Base-by-base conservation (phyloP, 2,329 filamentous ascomycete species). In the Aspergillus thermomutatus region DNA sequence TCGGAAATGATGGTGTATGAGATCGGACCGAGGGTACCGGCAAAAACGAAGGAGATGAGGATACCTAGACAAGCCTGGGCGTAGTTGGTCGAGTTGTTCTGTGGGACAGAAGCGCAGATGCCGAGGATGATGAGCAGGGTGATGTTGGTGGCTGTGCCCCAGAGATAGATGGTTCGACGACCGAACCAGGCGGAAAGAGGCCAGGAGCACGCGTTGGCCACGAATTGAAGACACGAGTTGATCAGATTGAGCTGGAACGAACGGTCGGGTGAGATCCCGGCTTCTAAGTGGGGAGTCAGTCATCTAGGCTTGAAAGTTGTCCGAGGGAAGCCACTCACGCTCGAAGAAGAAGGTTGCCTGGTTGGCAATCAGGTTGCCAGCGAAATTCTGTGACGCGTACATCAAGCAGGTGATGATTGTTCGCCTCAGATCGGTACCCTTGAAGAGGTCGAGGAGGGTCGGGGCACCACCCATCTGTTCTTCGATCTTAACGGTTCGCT, bases 301-400 rank as follows among this genome's bases (percentile, higher is more conserved):
- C 45, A 43, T 52, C 52, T 49, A 1, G 4, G 27, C 17, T n/a
- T 21, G 17, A 6, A 21, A 28, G 10, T 6, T 47, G 6, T 17
- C n/a, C n/a, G n/a, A 4, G 3, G 23, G 17, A 11, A 8, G 5
- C 10, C 10, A 63, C 63, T 68, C 53, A 69, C 67, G 63, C 58
- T 75, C 67, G 65, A 87, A 87, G 71, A 87, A 87, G 66, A 80
- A 86, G 34, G 82, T 80, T 21, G 84, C 82, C 66, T 87, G 84
- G 63, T 86, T 86, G 64, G 84, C 83, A 57, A 87, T 84, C 49
- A 86, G 74, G 63, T 86, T 86, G 60, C 84, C 84, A 4, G 83
- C 81, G n/a, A 87, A 72, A 62, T 86, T 72, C 60, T 72, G 70
- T 17, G 68, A 66, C 0, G 68, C 65, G 25, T 72, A 72, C 4